Conservation (phyloP, 768 basidiomycete genomes). For the Boletus tomentosulus region DNA sequence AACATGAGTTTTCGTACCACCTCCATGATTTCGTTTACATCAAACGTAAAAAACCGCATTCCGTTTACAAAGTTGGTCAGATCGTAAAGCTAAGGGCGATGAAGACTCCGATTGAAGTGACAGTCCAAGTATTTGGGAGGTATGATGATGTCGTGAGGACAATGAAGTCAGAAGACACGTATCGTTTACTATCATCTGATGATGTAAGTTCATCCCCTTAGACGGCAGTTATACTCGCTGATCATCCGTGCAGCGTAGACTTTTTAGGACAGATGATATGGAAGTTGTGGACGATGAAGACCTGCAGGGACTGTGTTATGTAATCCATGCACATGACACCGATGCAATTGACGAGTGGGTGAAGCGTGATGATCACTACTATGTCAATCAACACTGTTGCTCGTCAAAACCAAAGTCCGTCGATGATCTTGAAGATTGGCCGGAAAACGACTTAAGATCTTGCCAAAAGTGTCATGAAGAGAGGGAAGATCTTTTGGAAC, state of each 20-base stretch:
- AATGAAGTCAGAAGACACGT: conserved; percentile 11
- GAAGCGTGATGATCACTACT: conserved; percentile 55
- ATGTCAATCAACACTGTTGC: conserved; percentile 37
- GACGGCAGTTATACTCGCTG: neutral
- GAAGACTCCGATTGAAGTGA: conserved; percentile 24
- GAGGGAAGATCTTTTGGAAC: conserved; percentile 29
- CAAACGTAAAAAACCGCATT: conserved; percentile 27
- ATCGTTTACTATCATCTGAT: conserved; percentile 32
- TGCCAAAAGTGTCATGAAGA: conserved; percentile 41
- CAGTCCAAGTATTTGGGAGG: conserved; percentile 44
- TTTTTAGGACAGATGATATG: conserved; percentile 38
- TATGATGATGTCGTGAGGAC: conserved; percentile 37
- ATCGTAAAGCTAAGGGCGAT: conserved; percentile 40
- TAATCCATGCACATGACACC: conserved; percentile 35
- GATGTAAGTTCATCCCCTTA: conserved; percentile 33
- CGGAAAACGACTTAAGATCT: conserved; percentile 24
- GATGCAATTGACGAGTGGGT: conserved; percentile 40
- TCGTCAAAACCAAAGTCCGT: conserved; percentile 18
- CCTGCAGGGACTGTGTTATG: conserved; percentile 55
- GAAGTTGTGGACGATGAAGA: conserved; percentile 28
- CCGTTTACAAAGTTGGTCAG: conserved; percentile 50
- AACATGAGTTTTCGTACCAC: conserved; percentile 50
- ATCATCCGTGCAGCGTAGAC: conserved; percentile 27
- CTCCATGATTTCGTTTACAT: conserved; percentile 60
- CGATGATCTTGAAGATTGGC: conserved; percentile 23